Evolutionary conservation across 2,329 filamentous ascomycete species (phyloP).

Genomic region (Sordariomycetes sp.): DNA sequence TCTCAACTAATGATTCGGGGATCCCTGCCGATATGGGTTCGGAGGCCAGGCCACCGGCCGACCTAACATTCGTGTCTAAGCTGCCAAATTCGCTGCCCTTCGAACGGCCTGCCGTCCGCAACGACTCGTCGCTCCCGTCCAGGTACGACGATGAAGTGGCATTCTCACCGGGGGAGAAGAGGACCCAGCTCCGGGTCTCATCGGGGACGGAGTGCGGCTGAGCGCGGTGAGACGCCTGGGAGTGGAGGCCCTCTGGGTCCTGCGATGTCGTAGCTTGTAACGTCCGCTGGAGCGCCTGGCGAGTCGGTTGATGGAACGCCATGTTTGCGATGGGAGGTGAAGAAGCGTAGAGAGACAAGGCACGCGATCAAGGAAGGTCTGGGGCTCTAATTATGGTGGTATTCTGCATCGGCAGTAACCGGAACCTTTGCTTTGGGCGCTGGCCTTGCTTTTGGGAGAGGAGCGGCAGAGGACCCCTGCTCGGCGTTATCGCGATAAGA

Average conservation of each 20-base stretch:
- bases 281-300: slow-evolving; percentile 32
- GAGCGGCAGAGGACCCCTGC: too few species aligned
- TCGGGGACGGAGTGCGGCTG: slow-evolving; percentile 26
- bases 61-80: slow-evolving; percentile 37
- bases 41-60: slow-evolving; percentile 4
- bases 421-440: neutral
- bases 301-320: slow-evolving; percentile 48
- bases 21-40: slow-evolving; percentile 18
- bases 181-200: slow-evolving; percentile 86
- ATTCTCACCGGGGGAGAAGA: slow-evolving; percentile 67
- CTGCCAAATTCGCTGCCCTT: slow-evolving; percentile 72
- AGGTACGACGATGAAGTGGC: slow-evolving; percentile 51
- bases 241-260: neutral
- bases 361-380: neutral
- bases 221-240: slow-evolving; percentile 10
- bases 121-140: slow-evolving; percentile 51
- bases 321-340: slow-evolving; percentile 17
- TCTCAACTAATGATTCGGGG: slow-evolving; percentile 15
- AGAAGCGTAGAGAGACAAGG: neutral
- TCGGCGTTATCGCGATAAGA: too few species aligned
- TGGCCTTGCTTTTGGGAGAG: too few species aligned
- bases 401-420: neutral
- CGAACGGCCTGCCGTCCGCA: slow-evolving; percentile 56
- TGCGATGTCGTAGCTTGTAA: neutral
- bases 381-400: neutral